These are phyloP conservation scores for Lathyrus tuberosus DNA, from an alignment of 306 rosid species.

Conservation along the genomic window DNA sequence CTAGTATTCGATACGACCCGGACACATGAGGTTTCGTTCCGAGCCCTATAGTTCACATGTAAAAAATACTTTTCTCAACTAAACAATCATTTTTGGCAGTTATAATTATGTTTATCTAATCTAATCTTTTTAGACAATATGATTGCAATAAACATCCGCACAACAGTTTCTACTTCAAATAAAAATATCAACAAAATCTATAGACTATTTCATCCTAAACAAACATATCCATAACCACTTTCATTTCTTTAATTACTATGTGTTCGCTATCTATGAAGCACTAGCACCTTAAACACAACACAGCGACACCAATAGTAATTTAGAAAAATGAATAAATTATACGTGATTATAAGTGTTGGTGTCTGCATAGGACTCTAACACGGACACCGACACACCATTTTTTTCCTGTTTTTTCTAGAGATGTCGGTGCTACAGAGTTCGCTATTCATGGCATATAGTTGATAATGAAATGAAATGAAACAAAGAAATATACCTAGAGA, in stretches of 20 bases:
- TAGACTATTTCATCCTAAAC: neutral
- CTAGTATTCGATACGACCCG: neutral
- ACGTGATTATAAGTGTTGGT: no score
- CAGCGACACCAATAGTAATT: no score
- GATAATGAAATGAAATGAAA: neutral
- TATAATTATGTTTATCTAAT: neutral
- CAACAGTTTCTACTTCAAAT: neutral
- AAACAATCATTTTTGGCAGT: neutral
- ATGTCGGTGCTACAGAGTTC: neutral
- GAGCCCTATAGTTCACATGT: neutral
- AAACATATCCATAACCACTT: neutral
- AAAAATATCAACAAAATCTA: neutral
- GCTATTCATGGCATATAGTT: neutral
- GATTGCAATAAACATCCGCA: neutral
- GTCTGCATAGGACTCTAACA: no score
- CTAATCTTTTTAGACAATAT: neutral
- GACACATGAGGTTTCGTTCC: neutral
- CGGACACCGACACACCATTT: no score
- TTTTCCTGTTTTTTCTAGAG: no score
- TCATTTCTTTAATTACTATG: neutral
- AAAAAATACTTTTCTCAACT: neutral
- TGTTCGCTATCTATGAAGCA: neutral
- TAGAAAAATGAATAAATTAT: no score
- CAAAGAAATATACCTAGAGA: constrained; percentile 45
- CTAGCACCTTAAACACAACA: no score